Base-by-base conservation (phyloP, 2,329 filamentous ascomycete species). In the Hymenoscyphus albidus region DNA sequence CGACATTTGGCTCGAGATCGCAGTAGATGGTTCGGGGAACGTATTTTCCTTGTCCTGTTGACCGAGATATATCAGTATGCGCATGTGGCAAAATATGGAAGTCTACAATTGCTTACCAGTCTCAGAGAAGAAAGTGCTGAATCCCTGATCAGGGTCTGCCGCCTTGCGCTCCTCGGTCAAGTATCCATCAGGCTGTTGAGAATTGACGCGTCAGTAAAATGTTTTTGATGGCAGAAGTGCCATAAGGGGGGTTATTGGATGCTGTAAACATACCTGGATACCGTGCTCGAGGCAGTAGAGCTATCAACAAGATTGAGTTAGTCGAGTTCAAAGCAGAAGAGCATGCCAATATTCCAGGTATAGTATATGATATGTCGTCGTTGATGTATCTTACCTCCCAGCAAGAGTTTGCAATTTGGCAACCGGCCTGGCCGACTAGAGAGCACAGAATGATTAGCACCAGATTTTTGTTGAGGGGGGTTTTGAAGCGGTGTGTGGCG, bases 81-180 rank as follows among this genome's bases (percentile, higher is more conserved):
- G 31, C 2, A 39, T 12, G 12, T 51, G 39, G 14, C 18, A 31
- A 3, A 2, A 27, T 54, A 44, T n/a, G 14, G 44, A 16, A 0
- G 10, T 13, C 48, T 12, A 22, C n/a, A n/a, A 12, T 18, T 63
- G 72, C 83, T 73, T 91, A 98, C 95, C 94, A 77, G 95, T 98
- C 87, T 99, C 95, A 74, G 94, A 97, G 87, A 99, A 99, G 88
- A 99, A 99, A 76, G 95, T 99, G 86, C 93, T 97, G 88, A 99
- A 99, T 72, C 95, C 95, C 78, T 97, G 91, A 80, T 98, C 95
- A 70, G 93, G 91, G 70, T 96, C 91, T 77, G 88, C 88, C 74
- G 87, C 88, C 86, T 98, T 97, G 82, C 93, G 93, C 86, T 98
- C 94, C 78, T 97, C 94, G 72, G 93, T 98, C 80, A 99, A 88